phyloP scores from a whole-genome alignment of 2,329 filamentous ascomycete genomes.

The Diaporthe batatas region DNA sequence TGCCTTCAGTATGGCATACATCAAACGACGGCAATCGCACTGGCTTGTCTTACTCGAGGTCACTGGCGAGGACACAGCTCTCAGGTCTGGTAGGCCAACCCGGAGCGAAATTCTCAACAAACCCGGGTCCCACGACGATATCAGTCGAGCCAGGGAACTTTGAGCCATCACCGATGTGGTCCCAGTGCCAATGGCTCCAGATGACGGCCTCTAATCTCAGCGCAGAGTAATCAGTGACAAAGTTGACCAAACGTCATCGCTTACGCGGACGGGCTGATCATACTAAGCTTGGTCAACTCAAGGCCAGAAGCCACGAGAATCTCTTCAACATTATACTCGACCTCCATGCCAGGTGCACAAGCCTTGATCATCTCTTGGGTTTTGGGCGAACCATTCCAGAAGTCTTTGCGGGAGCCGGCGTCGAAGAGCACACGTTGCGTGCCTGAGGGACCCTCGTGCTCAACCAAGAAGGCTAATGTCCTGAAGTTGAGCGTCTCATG shows the following conservation, averaged over 20 bases:
- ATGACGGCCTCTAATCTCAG: conserved; percentile 3
- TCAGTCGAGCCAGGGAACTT: conserved; percentile 7
- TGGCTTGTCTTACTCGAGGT: neutral
- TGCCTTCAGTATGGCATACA: neutral
- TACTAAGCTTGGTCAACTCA: conserved; percentile 18
- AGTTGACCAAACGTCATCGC: neutral
- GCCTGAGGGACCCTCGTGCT: neutral
- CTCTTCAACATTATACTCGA: conserved; percentile 4
- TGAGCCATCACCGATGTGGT: conserved; percentile 13
- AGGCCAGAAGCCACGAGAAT: conserved; percentile 5
- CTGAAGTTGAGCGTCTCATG: conserved; percentile 13
- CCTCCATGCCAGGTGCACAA: neutral
- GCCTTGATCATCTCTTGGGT: neutral
- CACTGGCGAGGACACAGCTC: neutral
- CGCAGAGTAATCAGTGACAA: neutral
- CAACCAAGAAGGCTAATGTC: conserved; percentile 10
- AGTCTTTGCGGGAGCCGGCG: conserved; percentile 19
- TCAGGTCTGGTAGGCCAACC: conserved; percentile 1
- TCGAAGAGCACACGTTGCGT: conserved; percentile 3
- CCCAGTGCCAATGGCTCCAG: conserved; percentile 20
- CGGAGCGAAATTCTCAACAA: neutral
- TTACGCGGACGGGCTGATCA: neutral
- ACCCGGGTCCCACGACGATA: conserved; percentile 3
- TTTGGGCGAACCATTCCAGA: conserved; percentile 1
- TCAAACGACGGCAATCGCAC: neutral